phyloP scores from a whole-genome alignment of 208 protist species.

The Acanthamoeba castellanii region DNA sequence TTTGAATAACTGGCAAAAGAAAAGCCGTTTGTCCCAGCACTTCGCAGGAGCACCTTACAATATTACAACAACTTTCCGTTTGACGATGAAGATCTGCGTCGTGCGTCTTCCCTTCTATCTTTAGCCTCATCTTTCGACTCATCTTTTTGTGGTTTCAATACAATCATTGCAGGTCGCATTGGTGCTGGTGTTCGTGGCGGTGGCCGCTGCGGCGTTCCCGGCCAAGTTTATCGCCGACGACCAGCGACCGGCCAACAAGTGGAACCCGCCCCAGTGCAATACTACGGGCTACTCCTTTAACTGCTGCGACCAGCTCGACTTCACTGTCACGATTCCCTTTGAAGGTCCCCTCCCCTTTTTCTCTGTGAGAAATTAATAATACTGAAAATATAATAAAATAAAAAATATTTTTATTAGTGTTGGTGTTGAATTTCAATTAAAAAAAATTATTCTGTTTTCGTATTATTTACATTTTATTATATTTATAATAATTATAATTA shows the following conservation, averaged over 20 bases:
- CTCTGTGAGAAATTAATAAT: not conserved
- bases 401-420: not conserved
- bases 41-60: too few relatives aligned
- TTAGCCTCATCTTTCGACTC: too few relatives aligned
- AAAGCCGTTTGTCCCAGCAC: too few relatives aligned
- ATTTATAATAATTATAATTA: not conserved
- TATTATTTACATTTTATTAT: not conserved
- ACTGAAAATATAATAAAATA: not conserved
- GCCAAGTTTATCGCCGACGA: not conserved
- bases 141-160: too few relatives aligned
- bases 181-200: not conserved
- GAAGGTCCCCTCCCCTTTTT: not conserved
- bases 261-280: not conserved
- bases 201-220: not conserved
- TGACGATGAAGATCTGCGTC: too few relatives aligned
- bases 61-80: too few relatives aligned
- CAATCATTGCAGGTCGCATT: not conserved
- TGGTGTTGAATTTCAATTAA: not conserved
- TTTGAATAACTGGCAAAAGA: too few relatives aligned
- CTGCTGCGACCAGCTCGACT: conserved; percentile 36
- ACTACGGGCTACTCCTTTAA: not conserved
- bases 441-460: not conserved
- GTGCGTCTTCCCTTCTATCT: too few relatives aligned
- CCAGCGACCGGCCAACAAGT: not conserved
- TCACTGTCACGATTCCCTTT: not conserved